Conservation (phyloP, 2,329 filamentous ascomycete species). For the Lachnellula subtilissima region DNA sequence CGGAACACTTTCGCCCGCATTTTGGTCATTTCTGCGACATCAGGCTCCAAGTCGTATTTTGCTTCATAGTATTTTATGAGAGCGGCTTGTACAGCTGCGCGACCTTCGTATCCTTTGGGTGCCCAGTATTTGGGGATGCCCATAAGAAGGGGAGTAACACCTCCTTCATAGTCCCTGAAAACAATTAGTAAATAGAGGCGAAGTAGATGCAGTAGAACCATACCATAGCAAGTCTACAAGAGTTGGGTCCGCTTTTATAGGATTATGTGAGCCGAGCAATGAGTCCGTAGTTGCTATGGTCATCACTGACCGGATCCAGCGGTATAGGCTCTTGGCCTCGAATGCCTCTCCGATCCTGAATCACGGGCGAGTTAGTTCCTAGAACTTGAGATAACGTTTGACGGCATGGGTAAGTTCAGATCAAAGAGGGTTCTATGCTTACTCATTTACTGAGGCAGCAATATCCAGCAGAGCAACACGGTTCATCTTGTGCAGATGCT, state of each 20-base stretch:
- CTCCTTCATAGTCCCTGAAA: constrained; percentile 27
- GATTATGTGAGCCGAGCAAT: constrained; percentile 42
- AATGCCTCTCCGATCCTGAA: constrained; percentile 17
- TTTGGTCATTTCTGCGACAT: constrained; percentile 20
- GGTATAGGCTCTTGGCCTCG: constrained; percentile 35
- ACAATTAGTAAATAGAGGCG: background rate
- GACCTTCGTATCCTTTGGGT: constrained; percentile 27
- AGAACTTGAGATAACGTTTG: too few relatives aligned
- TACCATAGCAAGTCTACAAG: constrained; percentile 39
- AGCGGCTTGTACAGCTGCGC: constrained; percentile 35
- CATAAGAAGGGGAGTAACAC: constrained; percentile 25
- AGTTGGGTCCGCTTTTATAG: constrained; percentile 33
- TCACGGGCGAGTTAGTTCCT: too few relatives aligned
- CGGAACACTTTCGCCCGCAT: constrained; percentile 27
- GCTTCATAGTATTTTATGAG: constrained; percentile 30
- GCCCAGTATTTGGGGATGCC: constrained; percentile 29
- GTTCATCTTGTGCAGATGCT: constrained; percentile 36
- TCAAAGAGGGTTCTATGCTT: too few relatives aligned
- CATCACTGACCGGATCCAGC: constrained; percentile 36
- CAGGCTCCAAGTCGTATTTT: constrained; percentile 27
- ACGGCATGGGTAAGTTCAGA: too few relatives aligned
- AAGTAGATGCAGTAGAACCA: background rate
- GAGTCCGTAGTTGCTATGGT: constrained; percentile 36
- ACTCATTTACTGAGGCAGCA: constrained; percentile 25
- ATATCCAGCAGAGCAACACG: constrained; percentile 34